Percentiles rank a stretch among this genome's conserved stretches.
Conservation (phyloP, 805 yeast species). For the Ogataea methanolica region DNA sequence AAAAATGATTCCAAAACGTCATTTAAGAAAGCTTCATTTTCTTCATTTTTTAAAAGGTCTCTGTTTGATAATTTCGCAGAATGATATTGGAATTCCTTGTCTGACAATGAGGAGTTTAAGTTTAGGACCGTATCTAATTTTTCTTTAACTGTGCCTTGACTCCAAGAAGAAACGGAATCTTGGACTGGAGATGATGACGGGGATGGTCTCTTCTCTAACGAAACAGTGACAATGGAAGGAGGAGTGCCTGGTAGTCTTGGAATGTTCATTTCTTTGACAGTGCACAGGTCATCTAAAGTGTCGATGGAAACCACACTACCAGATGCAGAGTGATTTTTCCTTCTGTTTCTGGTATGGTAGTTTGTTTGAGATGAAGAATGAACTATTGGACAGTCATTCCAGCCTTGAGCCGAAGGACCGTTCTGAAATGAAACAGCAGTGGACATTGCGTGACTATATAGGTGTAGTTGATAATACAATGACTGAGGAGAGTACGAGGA, state of each 20-base stretch:
- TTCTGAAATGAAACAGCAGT: constrained; percentile 21
- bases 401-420: constrained; percentile 35
- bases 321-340: constrained; percentile 3
- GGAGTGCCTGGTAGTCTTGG: constrained; percentile 3
- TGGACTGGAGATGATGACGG: constrained; percentile 2
- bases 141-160: constrained; percentile 3
- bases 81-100: constrained; percentile 40
- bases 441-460: neutral
- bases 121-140: constrained; percentile 25
- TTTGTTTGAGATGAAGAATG: constrained; percentile 15
- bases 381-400: constrained; percentile 56
- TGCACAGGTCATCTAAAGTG: constrained; percentile 1
- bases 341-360: constrained; percentile 5
- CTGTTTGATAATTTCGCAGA: constrained; percentile 31
- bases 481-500: too few relatives aligned
- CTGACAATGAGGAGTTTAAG: constrained; percentile 30
- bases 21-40: constrained; percentile 24
- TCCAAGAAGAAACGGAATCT: neutral
- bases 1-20: constrained; percentile 19
- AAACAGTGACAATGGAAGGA: constrained; percentile 5
- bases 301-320: neutral
- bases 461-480: neutral
- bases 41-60: constrained; percentile 23
- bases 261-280: constrained; percentile 2
- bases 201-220: constrained; percentile 1